Base-by-base conservation (phyloP, 2,329 filamentous ascomycete species). In the Alternaria triticina region DNA sequence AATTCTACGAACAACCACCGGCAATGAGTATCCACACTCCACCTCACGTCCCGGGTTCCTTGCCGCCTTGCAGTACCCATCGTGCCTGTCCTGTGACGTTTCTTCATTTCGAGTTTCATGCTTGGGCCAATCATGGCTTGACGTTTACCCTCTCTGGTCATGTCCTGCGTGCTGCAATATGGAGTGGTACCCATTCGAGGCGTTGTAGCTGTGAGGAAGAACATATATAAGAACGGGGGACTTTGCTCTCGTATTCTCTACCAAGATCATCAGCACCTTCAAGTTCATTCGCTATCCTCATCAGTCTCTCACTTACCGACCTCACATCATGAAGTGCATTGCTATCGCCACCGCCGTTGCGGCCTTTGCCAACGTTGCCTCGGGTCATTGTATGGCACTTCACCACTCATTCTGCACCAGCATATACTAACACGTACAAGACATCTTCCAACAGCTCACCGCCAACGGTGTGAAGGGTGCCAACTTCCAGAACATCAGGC, bases 401-500 rank as follows among this genome's bases (percentile, higher is more conserved):
- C 20, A 46, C 33, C n/a, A 50, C 40, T 22, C 43, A 23, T 20
- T 23, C 36, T 15, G 28, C 15, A 17, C 7, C 6, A 49, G n/a
- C 7, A 27, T 22, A 6, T 46, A 59, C 67, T 70, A 15, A 74
- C 43, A 50, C 2, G 8, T 20, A 15, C 6, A 55, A 80, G 78
- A 81, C 65, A 79, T 79, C 50, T 81, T 80, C 73, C 70, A 80
- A 54, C 70, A 66, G 66, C 69, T 81, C 7, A 79, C 73, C n/a
- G 75, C 77, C 27, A 79, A 79, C 62, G 77, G 77, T 33, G 64
- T 59, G 11, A 77, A 79, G 63, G 77, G 77, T 40, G 73, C 64
- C 17, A 66, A 70, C 11, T 79, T 76, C 59, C 77, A 80, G 61
- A 78, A 79, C 65, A 71, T 81, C 50, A 70, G 79, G n/a, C 72